Base-by-base conservation (phyloP, 1,139 yeast genomes). In the Pichia sorboxylosa region DNA sequence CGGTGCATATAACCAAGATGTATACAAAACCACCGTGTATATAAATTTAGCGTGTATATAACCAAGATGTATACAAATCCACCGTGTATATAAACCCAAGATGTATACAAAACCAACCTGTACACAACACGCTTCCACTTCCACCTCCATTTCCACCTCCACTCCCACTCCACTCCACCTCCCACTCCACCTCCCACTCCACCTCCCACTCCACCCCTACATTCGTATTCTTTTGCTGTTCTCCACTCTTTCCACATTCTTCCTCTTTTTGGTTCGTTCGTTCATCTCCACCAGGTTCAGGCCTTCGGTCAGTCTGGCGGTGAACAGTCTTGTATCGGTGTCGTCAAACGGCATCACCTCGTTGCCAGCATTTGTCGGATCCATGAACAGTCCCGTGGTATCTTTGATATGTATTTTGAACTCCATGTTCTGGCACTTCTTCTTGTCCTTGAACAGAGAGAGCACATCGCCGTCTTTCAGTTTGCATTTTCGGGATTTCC, bases 381-480 rank as follows among this genome's bases (percentile, higher is more conserved):
- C 40, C 13, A 30, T 29, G 10, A 27, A 37, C 19, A 37, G 30
- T 1, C 83, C 84, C 0, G 79, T 73, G 2, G 65, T 52, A 42
- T 76, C 83, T 27, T 61, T 59, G 15, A 76, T 56, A 13, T 57
- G 49, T 4, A 77, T 69, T 28, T 52, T 56, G 47, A 69, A 79
- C 4, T 73, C 69, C 45, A 79, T 58, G 36, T 55, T 62, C 33
- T 72, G 72, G 13, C 62, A 54, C 11, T 68, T 60, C 6, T 58
- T 57, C 18, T 58, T 65, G 51, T 82, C 94, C 38, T 67, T 62
- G 44, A 83, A 78, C 24, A 85, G 58, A 44, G 71, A 74, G 5
- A 85, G 52, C 17, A 57, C 59, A 48, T 84, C 95, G 1, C 77
- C 78, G 41, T 79, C 63, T 45, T 63, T 70, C 1, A 85, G 47